Percentiles rank a stretch among this genome's conserved stretches.
Conservation (phyloP, 176 grass and related monocot genomes). For the Cocos nucifera region DNA sequence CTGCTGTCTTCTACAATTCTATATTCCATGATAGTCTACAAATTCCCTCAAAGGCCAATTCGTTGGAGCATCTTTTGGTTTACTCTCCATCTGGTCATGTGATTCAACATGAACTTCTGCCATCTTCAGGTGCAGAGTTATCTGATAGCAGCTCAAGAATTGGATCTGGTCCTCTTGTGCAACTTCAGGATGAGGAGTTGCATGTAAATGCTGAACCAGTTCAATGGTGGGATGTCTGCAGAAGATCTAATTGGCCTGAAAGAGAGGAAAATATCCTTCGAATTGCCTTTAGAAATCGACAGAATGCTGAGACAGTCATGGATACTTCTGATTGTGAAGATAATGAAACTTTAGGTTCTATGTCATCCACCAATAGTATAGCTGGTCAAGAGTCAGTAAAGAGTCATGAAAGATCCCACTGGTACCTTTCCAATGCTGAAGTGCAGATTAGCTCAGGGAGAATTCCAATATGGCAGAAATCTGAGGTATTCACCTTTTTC, state of each 20-base stretch:
- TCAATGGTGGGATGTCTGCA: conserved; percentile 99
- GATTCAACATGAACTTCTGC: conserved; percentile 96
- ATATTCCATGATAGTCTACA: conserved; percentile 41
- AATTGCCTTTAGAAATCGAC: conserved; percentile 41
- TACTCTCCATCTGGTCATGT: conserved; percentile 96
- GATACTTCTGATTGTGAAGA: conserved; percentile 63
- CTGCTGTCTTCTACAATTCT: conserved; percentile 88
- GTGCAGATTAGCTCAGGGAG: conserved; percentile 70
- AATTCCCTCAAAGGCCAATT: conserved; percentile 52
- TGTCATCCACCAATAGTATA: conserved; percentile 39
- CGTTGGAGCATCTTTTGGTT: conserved; percentile 95
- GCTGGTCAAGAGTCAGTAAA: conserved; percentile 39
- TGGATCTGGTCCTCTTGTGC: conserved; percentile 38
- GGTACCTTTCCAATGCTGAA: conserved; percentile 96
- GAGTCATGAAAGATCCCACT: conserved; percentile 56
- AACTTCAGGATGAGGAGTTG: conserved; percentile 88
- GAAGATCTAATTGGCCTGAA: conserved; percentile 92
- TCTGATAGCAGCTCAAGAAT: conserved; percentile 61
- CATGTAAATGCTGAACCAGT: conserved; percentile 82
- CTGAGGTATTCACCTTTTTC: conserved; percentile 57
- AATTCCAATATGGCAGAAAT: conserved; percentile 98
- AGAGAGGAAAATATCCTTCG: conserved; percentile 66
- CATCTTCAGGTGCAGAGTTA: conserved; percentile 48
- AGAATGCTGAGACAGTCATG: conserved; percentile 34
- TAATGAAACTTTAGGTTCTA: conserved; percentile 36